phyloP scores from a whole-genome alignment of 1,139 yeast species.

The Ashbya aceris region DNA sequence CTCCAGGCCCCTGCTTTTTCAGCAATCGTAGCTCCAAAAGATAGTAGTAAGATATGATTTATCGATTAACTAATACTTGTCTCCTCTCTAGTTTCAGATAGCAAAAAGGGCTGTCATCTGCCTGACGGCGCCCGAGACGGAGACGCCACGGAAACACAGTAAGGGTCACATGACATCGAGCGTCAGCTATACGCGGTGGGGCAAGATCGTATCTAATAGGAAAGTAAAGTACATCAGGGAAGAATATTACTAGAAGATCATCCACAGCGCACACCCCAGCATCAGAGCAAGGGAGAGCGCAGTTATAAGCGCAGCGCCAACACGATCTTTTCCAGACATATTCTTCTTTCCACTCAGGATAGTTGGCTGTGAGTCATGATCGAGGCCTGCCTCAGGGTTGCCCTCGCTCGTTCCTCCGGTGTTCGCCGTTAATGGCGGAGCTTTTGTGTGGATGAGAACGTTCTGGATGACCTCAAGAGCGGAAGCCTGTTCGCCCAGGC shows the following conservation, averaged over 20 bases:
- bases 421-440: constrained; percentile 35
- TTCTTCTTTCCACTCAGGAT: constrained; percentile 36
- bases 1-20: too few species aligned
- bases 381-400: constrained; percentile 37
- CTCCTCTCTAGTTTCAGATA: too few species aligned
- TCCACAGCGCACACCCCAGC: constrained; percentile 64
- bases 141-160: too few species aligned
- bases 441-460: constrained; percentile 32
- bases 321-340: constrained; percentile 55
- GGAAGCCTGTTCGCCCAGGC: constrained; percentile 71
- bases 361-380: constrained; percentile 16
- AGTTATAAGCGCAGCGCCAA: constrained; percentile 82
- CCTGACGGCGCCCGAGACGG: too few species aligned
- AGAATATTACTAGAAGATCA: constrained; percentile 34
- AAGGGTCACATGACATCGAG: too few species aligned
- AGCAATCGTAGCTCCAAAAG: too few species aligned
- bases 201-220: too few species aligned
- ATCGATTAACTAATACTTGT: too few species aligned
- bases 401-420: constrained; percentile 43
- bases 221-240: background rate
- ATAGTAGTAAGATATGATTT: too few species aligned
- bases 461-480: constrained; percentile 62
- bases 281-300: constrained; percentile 57
- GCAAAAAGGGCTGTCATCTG: too few species aligned
- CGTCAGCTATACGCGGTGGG: too few species aligned